Percentiles rank a stretch among this genome's conserved stretches.
phyloP scores from a whole-genome alignment of 306 rosid species.

The Coriaria nepalensis region DNA sequence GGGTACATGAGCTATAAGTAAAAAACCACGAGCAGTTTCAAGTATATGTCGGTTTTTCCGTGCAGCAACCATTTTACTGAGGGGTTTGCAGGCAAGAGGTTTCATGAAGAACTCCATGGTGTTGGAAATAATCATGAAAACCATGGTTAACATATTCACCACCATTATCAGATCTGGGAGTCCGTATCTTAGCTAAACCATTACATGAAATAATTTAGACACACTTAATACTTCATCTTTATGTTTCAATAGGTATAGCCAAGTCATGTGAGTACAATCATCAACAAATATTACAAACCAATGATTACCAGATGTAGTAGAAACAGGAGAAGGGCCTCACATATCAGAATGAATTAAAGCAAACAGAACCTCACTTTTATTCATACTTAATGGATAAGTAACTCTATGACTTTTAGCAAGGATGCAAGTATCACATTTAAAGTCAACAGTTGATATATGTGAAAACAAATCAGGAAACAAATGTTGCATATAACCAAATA shows the following conservation, averaged over 20 bases:
- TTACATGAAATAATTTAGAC: background rate
- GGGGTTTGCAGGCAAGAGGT: background rate
- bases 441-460: background rate
- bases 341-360: background rate
- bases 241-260: background rate
- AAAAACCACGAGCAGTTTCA: background rate
- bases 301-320: background rate
- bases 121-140: background rate
- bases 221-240: too few species aligned
- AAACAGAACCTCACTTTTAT: background rate
- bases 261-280: background rate
- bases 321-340: background rate
- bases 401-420: background rate
- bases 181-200: background rate
- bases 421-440: background rate
- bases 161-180: background rate
- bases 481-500: background rate
- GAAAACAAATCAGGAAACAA: background rate
- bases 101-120: background rate
- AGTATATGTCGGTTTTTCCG: background rate
- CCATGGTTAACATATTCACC: background rate
- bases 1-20: background rate
- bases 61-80: background rate
- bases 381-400: background rate
- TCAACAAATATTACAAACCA: background rate